A percentile compares a stretch with the other conserved stretches of the same genome.
Conservation (phyloP, 176 grass and related monocot genomes). For the Hordeum marinum region DNA sequence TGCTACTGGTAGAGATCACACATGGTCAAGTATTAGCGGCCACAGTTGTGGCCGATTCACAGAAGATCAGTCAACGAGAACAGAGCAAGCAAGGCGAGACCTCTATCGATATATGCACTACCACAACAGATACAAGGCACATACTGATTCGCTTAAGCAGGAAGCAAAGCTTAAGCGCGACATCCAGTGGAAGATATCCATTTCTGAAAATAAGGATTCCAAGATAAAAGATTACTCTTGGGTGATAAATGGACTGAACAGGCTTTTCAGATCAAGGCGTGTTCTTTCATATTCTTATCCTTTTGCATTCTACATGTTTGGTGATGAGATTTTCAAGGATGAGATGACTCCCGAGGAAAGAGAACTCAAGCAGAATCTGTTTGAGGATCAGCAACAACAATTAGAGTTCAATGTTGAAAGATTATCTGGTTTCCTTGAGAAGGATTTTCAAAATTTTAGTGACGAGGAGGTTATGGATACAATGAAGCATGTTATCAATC, state of each 20-base stretch:
- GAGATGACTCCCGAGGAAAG: slow-evolving; percentile 59
- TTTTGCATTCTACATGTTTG: slow-evolving; percentile 78
- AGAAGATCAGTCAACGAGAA: slow-evolving; percentile 57
- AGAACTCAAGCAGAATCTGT: slow-evolving; percentile 90
- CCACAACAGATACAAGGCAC: slow-evolving; percentile 75
- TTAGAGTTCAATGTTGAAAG: slow-evolving; percentile 95
- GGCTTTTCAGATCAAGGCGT: slow-evolving; percentile 90
- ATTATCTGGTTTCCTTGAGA: slow-evolving; percentile 62
- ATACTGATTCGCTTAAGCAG: slow-evolving; percentile 69
- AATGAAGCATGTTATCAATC: slow-evolving; percentile 65
- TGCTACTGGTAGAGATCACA: slow-evolving; percentile 85
- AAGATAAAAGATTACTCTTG: slow-evolving; percentile 95
- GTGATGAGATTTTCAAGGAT: slow-evolving; percentile 76
- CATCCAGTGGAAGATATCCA: slow-evolving; percentile 80
- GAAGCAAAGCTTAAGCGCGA: slow-evolving; percentile 58
- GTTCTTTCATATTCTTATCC: slow-evolving; percentile 91
- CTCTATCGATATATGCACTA: slow-evolving; percentile 76
- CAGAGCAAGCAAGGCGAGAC: slow-evolving; percentile 59
- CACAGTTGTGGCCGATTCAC: slow-evolving; percentile 93
- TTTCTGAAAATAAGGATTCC: slow-evolving; percentile 92
- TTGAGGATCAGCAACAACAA: slow-evolving; percentile 98
- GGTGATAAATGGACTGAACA: slow-evolving; percentile 84
- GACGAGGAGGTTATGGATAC: slow-evolving; percentile 60
- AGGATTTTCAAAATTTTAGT: slow-evolving; percentile 47
- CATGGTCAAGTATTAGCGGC: slow-evolving; percentile 81